Evolutionary conservation across 2,329 filamentous ascomycete species (phyloP).

Genomic region (Colletotrichum simmondsii): DNA sequence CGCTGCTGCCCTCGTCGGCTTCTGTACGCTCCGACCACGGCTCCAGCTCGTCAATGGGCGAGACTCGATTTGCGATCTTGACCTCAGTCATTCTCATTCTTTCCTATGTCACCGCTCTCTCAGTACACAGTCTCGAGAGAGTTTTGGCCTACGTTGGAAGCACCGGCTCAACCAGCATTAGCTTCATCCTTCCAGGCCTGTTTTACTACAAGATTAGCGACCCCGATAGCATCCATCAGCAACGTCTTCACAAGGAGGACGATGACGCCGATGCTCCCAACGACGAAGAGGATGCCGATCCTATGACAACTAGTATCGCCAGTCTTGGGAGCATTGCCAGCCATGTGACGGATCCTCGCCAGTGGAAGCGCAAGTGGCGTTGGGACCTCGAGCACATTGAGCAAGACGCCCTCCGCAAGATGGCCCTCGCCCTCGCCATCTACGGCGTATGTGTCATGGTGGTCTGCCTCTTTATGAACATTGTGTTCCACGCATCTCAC

Average conservation of each 20-base stretch:
- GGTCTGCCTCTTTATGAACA: constrained; percentile 86
- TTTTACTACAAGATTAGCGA: constrained; percentile 99
- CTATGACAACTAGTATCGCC: constrained; percentile 56
- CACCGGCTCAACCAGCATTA: constrained; percentile 94
- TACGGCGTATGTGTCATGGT: constrained; percentile 93
- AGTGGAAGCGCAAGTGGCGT: constrained; percentile 67
- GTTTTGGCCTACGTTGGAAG: constrained; percentile 96
- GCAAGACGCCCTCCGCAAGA: constrained; percentile 73
- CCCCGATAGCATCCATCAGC: constrained; percentile 87
- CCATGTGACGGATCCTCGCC: constrained; percentile 47
- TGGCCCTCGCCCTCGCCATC: constrained; percentile 79
- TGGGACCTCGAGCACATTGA: constrained; percentile 73
- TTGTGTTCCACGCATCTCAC: constrained; percentile 78
- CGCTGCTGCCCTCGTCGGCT: constrained; percentile 51
- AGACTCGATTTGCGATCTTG: constrained; percentile 87
- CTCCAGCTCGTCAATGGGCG: constrained; percentile 76
- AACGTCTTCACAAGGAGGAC: constrained; percentile 88
- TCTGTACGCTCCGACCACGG: constrained; percentile 61
- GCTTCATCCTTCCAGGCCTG: constrained; percentile 93
- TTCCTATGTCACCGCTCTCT: constrained; percentile 90
- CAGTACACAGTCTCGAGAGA: constrained; percentile 87
- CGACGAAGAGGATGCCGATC: constrained; percentile 54
- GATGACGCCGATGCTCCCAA: constrained; percentile 78
- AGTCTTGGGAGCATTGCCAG: constrained; percentile 56
- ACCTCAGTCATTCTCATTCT: constrained; percentile 87